Conservation (phyloP, 164 flowering plant genomes). For the Annona cherimola region DNA sequence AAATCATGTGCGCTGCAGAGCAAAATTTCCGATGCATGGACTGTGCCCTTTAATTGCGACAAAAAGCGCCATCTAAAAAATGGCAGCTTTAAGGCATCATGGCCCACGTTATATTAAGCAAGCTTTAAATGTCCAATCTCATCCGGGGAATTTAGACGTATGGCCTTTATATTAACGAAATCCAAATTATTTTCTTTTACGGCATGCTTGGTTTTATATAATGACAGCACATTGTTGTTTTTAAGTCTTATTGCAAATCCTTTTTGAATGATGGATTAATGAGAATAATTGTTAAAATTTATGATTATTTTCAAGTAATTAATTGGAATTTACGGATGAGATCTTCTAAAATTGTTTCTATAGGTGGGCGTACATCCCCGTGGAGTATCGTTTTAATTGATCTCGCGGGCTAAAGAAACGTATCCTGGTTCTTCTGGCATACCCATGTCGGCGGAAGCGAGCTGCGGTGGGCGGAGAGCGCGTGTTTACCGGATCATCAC, state of each 20-base stretch:
- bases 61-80: neutral
- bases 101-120: neutral
- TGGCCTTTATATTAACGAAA: neutral
- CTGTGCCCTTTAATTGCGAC: too few species aligned
- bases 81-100: neutral
- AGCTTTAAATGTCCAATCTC: neutral
- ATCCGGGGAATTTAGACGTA: neutral
- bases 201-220: too few species aligned
- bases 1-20: too few species aligned
- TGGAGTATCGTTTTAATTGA: neutral
- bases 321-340: neutral
- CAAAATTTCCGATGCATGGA: too few species aligned
- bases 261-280: too few species aligned
- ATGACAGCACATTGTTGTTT: too few species aligned
- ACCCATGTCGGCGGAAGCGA: neutral
- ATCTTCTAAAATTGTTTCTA: neutral
- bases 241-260: too few species aligned
- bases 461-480: neutral
- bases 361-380: neutral
- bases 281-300: too few species aligned
- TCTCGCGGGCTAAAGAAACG: neutral
- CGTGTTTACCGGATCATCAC: conserved; percentile 10
- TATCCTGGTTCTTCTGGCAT: neutral
- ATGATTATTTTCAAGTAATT: too few species aligned
- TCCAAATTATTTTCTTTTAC: too few species aligned